phyloP scores from a whole-genome alignment of 2,329 filamentous ascomycete genomes.

The Verticillium klebahnii region DNA sequence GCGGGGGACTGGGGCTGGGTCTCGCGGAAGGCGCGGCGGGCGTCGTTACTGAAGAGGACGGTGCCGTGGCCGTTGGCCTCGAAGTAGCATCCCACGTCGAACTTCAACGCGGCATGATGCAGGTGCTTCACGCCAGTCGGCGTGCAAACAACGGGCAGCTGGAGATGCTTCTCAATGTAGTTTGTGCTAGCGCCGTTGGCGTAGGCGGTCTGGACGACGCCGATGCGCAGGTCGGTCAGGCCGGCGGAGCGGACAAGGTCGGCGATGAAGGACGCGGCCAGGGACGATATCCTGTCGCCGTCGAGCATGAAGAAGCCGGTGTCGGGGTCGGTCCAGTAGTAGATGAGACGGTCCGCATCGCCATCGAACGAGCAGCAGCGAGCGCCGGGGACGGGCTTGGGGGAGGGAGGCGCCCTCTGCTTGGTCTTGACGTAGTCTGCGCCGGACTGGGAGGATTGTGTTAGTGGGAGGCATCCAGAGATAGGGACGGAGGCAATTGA shows the following conservation, averaged over 20 bases:
- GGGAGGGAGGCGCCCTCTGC: conserved; percentile 81
- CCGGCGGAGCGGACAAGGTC: conserved; percentile 80
- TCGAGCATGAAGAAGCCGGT: conserved; percentile 88
- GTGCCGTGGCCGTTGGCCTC: conserved; percentile 98
- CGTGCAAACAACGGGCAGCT: conserved; percentile 87
- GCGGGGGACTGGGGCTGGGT: conserved; percentile 85
- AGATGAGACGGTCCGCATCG: conserved; percentile 91
- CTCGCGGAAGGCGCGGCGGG: conserved; percentile 71
- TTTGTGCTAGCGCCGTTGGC: conserved; percentile 93
- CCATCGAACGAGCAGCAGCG: conserved; percentile 91
- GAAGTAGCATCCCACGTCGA: conserved; percentile 96
- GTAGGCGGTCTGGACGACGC: conserved; percentile 95
- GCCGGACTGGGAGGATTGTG: conserved; percentile 60
- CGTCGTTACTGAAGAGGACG: conserved; percentile 85
- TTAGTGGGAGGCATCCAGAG: not conserved
- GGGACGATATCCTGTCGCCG: conserved; percentile 92
- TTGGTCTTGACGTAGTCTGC: conserved; percentile 98
- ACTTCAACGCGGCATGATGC: conserved; percentile 92
- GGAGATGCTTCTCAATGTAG: conserved; percentile 83
- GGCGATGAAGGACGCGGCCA: conserved; percentile 88
- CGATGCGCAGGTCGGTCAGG: conserved; percentile 78
- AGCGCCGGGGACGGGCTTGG: conserved; percentile 69
- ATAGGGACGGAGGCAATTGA: not conserved
- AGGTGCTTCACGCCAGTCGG: conserved; percentile 96
- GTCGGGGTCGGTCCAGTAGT: conserved; percentile 84